Conservation (phyloP, 257 asterid genomes). For the Solanum ossicruentum region DNA sequence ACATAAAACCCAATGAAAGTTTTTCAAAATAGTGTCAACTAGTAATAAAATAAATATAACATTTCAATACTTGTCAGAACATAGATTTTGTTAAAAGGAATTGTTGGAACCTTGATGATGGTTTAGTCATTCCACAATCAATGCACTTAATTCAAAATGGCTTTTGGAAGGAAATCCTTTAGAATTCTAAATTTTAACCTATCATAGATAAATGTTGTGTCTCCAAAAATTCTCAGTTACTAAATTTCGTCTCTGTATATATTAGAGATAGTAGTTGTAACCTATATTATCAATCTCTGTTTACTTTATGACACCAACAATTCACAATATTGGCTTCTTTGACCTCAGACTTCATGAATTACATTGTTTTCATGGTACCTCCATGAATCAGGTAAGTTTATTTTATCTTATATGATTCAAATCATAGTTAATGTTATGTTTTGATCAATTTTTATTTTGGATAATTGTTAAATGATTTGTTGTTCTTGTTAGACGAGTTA, state of each 20-base stretch:
- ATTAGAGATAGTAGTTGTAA: too few species aligned
- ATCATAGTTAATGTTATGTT: neutral
- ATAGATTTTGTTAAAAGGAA: too few species aligned
- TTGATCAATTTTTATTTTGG: too few species aligned
- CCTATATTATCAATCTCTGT: too few species aligned
- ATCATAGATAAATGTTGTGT: too few species aligned
- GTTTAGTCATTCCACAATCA: neutral
- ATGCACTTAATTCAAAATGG: neutral
- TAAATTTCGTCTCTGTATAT: neutral
- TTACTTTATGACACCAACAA: neutral
- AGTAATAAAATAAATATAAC: neutral
- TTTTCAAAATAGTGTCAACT: too few species aligned
- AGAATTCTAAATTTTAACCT: too few species aligned
- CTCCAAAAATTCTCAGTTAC: neutral
- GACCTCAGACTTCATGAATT: constrained; percentile 63
- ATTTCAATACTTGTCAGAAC: neutral
- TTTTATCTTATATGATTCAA: neutral
- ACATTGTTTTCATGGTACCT: constrained; percentile 73
- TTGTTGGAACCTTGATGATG: neutral
- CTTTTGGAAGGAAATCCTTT: neutral
- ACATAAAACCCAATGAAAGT: too few species aligned
- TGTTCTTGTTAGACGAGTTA: neutral
- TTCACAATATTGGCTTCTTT: constrained; percentile 35
- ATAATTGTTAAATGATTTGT: too few species aligned
- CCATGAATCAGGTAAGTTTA: constrained; percentile 59